phyloP scores from a whole-genome alignment of 805 yeast species.

The Starmerella sirachaensis region DNA sequence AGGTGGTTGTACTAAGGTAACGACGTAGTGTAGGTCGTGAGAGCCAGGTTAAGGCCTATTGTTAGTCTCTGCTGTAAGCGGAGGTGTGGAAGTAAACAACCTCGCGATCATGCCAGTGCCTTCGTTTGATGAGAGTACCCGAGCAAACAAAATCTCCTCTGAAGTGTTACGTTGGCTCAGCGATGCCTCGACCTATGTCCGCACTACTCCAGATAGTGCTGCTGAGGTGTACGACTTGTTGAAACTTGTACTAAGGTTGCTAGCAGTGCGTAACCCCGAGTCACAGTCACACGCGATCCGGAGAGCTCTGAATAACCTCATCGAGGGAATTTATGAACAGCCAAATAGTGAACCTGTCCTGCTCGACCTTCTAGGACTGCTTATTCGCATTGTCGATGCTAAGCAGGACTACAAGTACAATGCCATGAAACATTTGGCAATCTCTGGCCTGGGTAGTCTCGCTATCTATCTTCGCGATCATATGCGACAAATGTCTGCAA shows the following conservation, averaged over 20 bases:
- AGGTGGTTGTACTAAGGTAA: too few relatives aligned
- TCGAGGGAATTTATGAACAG: constrained; percentile 12
- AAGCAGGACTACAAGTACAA: constrained; percentile 14
- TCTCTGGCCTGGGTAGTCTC: constrained; percentile 19
- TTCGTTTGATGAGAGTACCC: constrained; percentile 14
- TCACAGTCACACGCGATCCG: constrained; percentile 21
- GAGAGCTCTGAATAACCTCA: constrained; percentile 18
- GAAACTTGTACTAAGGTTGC: constrained; percentile 16
- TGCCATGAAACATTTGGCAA: constrained; percentile 21
- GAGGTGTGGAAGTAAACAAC: too few relatives aligned
- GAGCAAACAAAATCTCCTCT: constrained; percentile 13
- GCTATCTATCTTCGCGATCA: constrained; percentile 6
- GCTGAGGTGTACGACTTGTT: constrained; percentile 12
- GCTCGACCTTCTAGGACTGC: constrained; percentile 15
- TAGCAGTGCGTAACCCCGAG: constrained; percentile 20
- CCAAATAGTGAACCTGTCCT: constrained; percentile 11
- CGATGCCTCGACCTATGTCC: constrained; percentile 15
- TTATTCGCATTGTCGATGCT: constrained; percentile 19
- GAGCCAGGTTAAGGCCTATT: too few relatives aligned
- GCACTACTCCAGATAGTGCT: constrained; percentile 10
- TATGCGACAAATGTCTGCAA: constrained; percentile 19
- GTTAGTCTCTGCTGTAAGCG: too few relatives aligned
- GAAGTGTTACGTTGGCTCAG: constrained; percentile 18
- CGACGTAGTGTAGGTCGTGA: too few relatives aligned
- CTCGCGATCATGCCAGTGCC: constrained; percentile 16